Conservation (phyloP, 148 eudicot genomes). For the Rhododendron vialii region DNA sequence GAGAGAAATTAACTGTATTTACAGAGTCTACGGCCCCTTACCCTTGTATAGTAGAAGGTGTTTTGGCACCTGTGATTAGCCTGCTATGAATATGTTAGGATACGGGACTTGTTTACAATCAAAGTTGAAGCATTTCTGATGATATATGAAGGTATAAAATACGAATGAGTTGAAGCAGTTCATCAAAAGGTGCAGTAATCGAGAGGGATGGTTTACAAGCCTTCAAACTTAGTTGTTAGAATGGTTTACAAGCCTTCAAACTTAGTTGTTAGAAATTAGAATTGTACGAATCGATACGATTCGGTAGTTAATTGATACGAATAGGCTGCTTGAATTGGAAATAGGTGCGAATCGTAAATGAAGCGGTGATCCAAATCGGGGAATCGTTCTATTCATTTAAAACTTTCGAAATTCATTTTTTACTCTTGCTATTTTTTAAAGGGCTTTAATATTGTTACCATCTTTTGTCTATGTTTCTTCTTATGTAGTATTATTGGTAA, state of each 20-base stretch:
- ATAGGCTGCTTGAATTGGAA: too few relatives aligned
- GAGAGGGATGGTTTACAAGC: background rate
- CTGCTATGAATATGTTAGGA: background rate
- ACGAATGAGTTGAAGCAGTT: background rate
- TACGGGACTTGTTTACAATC: background rate
- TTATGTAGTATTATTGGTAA: too few relatives aligned
- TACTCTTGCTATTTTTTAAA: too few relatives aligned
- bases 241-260: background rate
- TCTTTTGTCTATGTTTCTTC: too few relatives aligned
- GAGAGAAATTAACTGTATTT: background rate
- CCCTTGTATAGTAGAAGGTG: background rate
- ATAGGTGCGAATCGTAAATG: too few relatives aligned
- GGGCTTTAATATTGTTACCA: too few relatives aligned
- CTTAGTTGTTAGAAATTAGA: too few relatives aligned
- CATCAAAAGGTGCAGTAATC: background rate
- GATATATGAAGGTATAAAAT: background rate
- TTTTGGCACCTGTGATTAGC: background rate
- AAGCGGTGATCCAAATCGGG: too few relatives aligned
- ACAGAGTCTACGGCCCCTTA: background rate
- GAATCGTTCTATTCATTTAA: too few relatives aligned
- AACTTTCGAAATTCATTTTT: too few relatives aligned
- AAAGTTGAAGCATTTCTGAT: background rate
- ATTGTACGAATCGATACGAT: too few relatives aligned
- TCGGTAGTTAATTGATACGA: too few relatives aligned
- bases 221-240: background rate